A percentile compares a stretch with the other conserved stretches of the same genome.
These are phyloP conservation scores for Collybia sp. DNA, from an alignment of 768 basidiomycete species.

Conservation along the genomic window DNA sequence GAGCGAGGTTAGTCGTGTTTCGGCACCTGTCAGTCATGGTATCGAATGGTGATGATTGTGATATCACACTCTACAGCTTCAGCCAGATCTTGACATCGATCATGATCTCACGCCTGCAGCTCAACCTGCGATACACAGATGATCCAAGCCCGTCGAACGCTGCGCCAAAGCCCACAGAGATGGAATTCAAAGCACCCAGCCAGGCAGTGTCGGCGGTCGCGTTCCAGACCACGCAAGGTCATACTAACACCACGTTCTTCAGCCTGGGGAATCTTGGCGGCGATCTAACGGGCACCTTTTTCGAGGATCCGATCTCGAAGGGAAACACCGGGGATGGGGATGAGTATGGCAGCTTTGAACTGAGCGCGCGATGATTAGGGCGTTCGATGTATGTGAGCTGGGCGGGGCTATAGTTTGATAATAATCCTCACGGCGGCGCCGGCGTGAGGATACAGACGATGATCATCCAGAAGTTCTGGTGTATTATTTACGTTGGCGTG, in stretches of 20 bases:
- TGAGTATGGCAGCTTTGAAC: slow-evolving; percentile 4
- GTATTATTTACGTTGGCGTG: too few relatives aligned
- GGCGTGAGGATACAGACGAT: too few relatives aligned
- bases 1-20: slow-evolving; percentile 11
- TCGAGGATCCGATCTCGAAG: slow-evolving; percentile 2
- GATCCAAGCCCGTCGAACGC: background rate
- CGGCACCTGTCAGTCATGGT: background rate
- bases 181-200: slow-evolving; percentile 3
- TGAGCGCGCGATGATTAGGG: too few relatives aligned
- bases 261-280: slow-evolving; percentile 14
- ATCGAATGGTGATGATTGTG: too few relatives aligned
- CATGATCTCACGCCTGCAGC: slow-evolving; percentile 16
- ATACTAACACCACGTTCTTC: slow-evolving; percentile 1
- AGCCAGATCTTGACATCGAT: slow-evolving; percentile 17
- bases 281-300: slow-evolving; percentile 5
- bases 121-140: slow-evolving; percentile 11
- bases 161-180: background rate
- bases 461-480: too few relatives aligned
- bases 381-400: too few relatives aligned
- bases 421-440: too few relatives aligned
- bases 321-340: background rate
- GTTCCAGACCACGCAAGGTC: background rate
- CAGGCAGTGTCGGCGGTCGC: background rate
- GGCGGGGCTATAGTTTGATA: too few relatives aligned
- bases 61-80: slow-evolving; percentile 7